phyloP scores from a whole-genome alignment of 768 basidiomycete genomes.

The Lactarius pseudohatsudake region DNA sequence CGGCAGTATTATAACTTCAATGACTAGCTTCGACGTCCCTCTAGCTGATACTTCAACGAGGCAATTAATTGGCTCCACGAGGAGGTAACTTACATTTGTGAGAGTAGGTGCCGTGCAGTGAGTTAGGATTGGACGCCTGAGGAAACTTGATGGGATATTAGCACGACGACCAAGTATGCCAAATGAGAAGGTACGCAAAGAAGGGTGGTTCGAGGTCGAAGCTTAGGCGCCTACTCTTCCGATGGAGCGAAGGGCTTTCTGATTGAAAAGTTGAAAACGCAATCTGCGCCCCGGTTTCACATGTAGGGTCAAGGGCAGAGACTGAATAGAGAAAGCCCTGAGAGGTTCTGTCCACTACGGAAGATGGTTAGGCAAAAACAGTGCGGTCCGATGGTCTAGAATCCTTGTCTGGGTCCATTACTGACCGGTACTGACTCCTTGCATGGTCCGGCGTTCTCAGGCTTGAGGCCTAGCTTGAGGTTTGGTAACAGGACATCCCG shows the following conservation, averaged over 20 bases:
- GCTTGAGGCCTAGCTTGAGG: background rate
- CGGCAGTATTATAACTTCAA: background rate
- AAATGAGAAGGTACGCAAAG: background rate
- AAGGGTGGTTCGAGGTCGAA: background rate
- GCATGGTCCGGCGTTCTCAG: background rate
- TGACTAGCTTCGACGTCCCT: background rate
- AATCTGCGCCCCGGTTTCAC: background rate
- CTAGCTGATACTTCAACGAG: background rate
- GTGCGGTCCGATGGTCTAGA: constrained; percentile 7
- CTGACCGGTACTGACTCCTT: background rate
- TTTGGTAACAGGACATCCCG: background rate
- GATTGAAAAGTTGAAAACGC: constrained; percentile 12
- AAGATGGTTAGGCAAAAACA: background rate
- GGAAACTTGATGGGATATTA: background rate
- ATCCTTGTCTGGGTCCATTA: background rate
- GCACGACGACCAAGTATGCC: background rate
- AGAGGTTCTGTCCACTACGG: background rate
- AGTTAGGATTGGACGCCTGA: background rate
- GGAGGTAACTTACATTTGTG: background rate
- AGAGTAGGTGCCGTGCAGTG: background rate
- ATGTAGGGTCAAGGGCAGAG: constrained; percentile 11
- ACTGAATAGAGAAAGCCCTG: background rate
- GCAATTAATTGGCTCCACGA: background rate
- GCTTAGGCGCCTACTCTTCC: constrained; percentile 1
- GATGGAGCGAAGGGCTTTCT: constrained; percentile 10